phyloP scores from a whole-genome alignment of 305 asterid species.

The Fraxinus nigra region DNA sequence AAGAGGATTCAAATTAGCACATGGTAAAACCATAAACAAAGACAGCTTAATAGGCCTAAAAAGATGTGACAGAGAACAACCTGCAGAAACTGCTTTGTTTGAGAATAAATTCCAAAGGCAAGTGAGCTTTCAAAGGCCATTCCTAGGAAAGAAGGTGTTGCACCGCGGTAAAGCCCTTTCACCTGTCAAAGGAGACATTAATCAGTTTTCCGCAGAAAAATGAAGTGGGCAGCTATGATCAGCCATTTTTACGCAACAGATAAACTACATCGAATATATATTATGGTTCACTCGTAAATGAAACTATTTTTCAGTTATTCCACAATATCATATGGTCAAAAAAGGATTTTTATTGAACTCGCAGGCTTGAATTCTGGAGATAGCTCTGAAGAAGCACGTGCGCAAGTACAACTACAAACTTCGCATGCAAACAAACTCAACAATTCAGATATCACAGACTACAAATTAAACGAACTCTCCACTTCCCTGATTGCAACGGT shows the following conservation, averaged over 20 bases:
- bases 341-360: background rate
- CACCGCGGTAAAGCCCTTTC: slow-evolving; percentile 88
- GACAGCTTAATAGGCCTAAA: background rate
- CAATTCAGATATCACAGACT: background rate
- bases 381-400: slow-evolving; percentile 6
- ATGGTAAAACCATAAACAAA: background rate
- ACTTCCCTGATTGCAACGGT: slow-evolving; percentile 10
- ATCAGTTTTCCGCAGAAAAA: slow-evolving; percentile 1
- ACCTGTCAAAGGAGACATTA: slow-evolving; percentile 47
- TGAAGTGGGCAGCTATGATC: background rate
- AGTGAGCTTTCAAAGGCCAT: slow-evolving; percentile 95
- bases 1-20: slow-evolving; percentile 7
- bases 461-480: slow-evolving; percentile 8
- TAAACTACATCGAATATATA: slow-evolving; percentile 8
- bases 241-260: slow-evolving; percentile 15
- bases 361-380: slow-evolving; percentile 15
- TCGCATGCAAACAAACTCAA: background rate
- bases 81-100: slow-evolving; percentile 74
- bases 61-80: slow-evolving; percentile 28
- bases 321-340: background rate
- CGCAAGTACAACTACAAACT: background rate
- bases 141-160: slow-evolving; percentile 84
- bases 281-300: background rate
- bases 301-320: background rate
- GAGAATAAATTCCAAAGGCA: slow-evolving; percentile 87